phyloP scores from a whole-genome alignment of 176 grass and related monocot species.

The Cenchrus americanus region DNA sequence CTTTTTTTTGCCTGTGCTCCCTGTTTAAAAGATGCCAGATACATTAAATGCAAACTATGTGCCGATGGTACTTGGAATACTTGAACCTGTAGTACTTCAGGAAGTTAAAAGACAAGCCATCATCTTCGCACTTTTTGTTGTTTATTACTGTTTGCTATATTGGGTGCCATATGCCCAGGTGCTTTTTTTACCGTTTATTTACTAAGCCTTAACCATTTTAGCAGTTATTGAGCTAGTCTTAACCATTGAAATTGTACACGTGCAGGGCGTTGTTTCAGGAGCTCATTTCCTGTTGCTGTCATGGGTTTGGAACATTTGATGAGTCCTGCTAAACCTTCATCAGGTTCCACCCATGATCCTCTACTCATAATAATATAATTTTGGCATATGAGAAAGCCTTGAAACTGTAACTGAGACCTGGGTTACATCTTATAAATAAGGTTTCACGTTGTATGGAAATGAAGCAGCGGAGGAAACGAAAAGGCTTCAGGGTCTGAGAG shows the following conservation, averaged over 20 bases:
- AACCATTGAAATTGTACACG: not conserved
- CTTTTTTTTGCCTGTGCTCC: not conserved
- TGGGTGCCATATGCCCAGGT: not conserved
- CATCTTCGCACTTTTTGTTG: too few species aligned
- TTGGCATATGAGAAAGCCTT: not conserved
- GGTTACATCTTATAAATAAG: slow-evolving; percentile 37
- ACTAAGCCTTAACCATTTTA: not conserved
- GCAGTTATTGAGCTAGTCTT: not conserved
- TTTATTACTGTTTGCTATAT: not conserved
- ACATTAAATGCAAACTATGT: not conserved
- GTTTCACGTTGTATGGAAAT: slow-evolving; percentile 6
- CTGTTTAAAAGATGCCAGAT: not conserved
- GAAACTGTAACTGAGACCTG: not conserved
- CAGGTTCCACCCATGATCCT: slow-evolving; percentile 42
- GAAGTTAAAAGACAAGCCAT: not conserved
- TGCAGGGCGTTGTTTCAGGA: slow-evolving; percentile 41
- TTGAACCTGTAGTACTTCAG: not conserved
- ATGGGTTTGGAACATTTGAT: slow-evolving; percentile 53
- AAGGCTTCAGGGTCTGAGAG: slow-evolving; percentile 36
- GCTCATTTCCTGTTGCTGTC: slow-evolving; percentile 15
- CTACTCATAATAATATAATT: not conserved
- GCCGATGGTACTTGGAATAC: not conserved
- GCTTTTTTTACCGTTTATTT: not conserved
- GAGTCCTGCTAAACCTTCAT: slow-evolving; percentile 36
- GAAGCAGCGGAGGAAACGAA: slow-evolving; percentile 45